Conservation (phyloP, 257 asterid genomes). For the Solanum lycopersicoides region DNA sequence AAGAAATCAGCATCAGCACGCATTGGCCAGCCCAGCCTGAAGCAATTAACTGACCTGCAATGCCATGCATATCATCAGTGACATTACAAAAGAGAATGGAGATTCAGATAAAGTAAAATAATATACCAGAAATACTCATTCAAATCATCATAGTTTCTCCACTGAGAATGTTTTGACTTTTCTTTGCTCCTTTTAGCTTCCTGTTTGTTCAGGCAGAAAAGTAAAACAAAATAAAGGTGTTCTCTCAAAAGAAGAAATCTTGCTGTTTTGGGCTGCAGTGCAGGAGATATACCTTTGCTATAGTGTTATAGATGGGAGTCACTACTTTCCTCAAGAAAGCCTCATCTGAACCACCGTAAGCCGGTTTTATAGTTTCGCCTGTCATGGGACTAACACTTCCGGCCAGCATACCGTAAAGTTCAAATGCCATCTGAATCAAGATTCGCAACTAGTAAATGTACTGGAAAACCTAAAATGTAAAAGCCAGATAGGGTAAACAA, state of each 20-base stretch:
- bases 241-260: background rate
- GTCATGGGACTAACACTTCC: slow-evolving; percentile 95
- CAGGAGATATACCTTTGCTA: slow-evolving; percentile 42
- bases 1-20: slow-evolving; percentile 97
- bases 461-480: background rate
- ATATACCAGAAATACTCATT: slow-evolving; percentile 88
- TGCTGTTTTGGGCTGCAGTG: background rate
- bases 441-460: background rate
- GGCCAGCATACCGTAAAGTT: slow-evolving; percentile 84
- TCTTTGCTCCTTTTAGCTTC: slow-evolving; percentile 70
- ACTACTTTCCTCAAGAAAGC: slow-evolving; percentile 81
- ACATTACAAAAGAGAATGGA: slow-evolving; percentile 1
- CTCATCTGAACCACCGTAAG: slow-evolving; percentile 90
- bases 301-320: slow-evolving; percentile 71
- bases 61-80: slow-evolving; percentile 1
- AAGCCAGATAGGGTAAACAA: background rate
- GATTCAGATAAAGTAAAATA: background rate
- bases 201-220: slow-evolving; percentile 25
- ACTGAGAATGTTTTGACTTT: slow-evolving; percentile 68
- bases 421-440: slow-evolving; percentile 76
- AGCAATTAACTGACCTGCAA: slow-evolving; percentile 85
- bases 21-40: slow-evolving; percentile 97
- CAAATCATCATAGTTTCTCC: slow-evolving; percentile 96
- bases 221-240: background rate
- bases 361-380: slow-evolving; percentile 89